Evolutionary conservation across 441 rosid species (phyloP), one percentile per base, ranked within the genome.

Genomic region (Populus hybrid): DNA sequence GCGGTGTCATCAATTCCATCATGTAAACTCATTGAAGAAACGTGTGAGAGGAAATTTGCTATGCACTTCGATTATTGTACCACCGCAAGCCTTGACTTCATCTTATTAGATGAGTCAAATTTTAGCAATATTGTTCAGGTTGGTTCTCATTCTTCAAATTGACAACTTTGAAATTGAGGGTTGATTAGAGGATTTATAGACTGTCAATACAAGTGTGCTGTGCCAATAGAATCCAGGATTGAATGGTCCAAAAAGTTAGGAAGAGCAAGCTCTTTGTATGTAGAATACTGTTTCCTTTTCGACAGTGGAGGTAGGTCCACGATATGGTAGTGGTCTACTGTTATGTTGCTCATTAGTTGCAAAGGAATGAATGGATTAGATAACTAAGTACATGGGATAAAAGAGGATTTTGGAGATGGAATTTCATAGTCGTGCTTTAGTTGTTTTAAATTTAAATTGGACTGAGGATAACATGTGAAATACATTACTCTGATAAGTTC

Each of bases 21-120:
- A 61, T 92, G 98, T 88, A 90, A 89, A 86, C 90, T 97, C 84
- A 84, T 97, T 36, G 88, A 93, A 84, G 98, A 97, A 88, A 89
- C 94, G 80, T 91, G 98, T 77, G 87, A 88, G 91, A 90, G 97
- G 86, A 90, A 87, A 85, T 89, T 94, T 83, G 86, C 99, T 30
- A 87, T 84, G 89, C 98, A 97, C 82, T 97, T 97, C 3, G 98
- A 96, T 85, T 94, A 94, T 73, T 94, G 97, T 85, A 91, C 95
- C 78, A 91, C 98, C 30, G 92, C 97, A 57, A 91, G 90, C 86
- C 84, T 86, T 80, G 95, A 89, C 85, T 97, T 93, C 84, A 81
- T 91, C 85, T 83, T 85, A 86, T 89, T 97, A 85, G 98, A 93
- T 68, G 91, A 87, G 85, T 75, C 86, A 74, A 81, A 87, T 70